Evolutionary conservation across 2,329 filamentous ascomycete species (phyloP).

Genomic region (Ceratocystis harringtonii): DNA sequence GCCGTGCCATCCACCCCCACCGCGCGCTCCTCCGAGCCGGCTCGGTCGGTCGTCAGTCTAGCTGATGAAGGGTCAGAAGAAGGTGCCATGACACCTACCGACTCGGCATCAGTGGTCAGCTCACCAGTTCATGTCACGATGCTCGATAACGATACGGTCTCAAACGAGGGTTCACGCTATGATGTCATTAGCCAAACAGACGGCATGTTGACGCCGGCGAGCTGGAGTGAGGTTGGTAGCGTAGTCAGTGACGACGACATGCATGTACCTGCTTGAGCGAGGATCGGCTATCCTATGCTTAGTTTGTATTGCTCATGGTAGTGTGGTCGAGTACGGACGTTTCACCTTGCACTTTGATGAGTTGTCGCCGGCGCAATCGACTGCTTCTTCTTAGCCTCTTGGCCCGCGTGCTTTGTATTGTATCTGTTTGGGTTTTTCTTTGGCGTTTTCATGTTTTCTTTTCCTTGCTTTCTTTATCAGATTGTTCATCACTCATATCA

Average conservation of each 20-base stretch:
- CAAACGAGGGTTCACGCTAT: constrained; percentile 37
- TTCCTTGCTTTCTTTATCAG: not conserved
- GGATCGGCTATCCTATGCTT: constrained; percentile 12
- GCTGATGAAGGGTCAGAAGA: constrained; percentile 32
- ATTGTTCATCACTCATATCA: not conserved
- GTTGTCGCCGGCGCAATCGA: not conserved
- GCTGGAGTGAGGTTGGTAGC: constrained; percentile 52
- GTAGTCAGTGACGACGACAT: constrained; percentile 42
- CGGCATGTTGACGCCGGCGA: constrained; percentile 43
- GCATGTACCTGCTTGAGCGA: constrained; percentile 21
- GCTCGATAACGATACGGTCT: constrained; percentile 36
- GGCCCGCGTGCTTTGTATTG: not conserved
- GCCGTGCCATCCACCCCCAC: constrained; percentile 19
- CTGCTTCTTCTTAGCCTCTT: not conserved
- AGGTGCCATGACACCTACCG: constrained; percentile 16
- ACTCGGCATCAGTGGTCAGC: constrained; percentile 10
- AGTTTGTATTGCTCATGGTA: not conserved
- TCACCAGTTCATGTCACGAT: constrained; percentile 8
- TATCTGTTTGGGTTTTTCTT: not conserved
- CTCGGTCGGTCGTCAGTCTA: constrained; percentile 36
- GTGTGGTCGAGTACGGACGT: not conserved
- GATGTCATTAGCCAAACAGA: constrained; percentile 46
- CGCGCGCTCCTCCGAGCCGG: constrained; percentile 30
- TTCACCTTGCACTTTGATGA: not conserved
- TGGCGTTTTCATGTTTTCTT: not conserved